Conservation (phyloP, 192 early-diverging fungal genomes). For the Backusella australiensis region DNA sequence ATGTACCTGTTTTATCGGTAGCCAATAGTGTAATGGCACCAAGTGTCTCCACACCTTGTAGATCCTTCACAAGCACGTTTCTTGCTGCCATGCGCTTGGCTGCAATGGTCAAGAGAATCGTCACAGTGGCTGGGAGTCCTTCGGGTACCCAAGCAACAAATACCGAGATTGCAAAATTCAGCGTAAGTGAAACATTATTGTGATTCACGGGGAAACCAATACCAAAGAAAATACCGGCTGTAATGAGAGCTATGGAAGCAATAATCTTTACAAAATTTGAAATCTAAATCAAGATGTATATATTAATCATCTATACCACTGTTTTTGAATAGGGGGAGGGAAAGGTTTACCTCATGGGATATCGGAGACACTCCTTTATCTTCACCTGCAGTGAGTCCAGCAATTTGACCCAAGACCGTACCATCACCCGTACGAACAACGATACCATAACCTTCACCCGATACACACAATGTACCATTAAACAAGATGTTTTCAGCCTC, state of each 20-base stretch:
- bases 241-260: slow-evolving; percentile 69
- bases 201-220: slow-evolving; percentile 61
- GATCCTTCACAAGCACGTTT: slow-evolving; percentile 93
- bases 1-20: slow-evolving; percentile 96
- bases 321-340: neutral
- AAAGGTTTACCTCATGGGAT: slow-evolving; percentile 49
- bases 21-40: slow-evolving; percentile 96
- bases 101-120: slow-evolving; percentile 90
- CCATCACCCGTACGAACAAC: slow-evolving; percentile 91
- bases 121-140: slow-evolving; percentile 92
- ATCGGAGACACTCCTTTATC: slow-evolving; percentile 72
- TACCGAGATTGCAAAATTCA: slow-evolving; percentile 90
- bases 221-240: slow-evolving; percentile 84
- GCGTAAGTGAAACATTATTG: slow-evolving; percentile 59
- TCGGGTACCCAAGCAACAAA: slow-evolving; percentile 92
- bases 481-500: slow-evolving; percentile 92
- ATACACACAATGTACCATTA: slow-evolving; percentile 82
- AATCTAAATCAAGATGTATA: slow-evolving; percentile 39
- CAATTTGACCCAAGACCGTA: slow-evolving; percentile 96
- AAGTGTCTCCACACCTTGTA: slow-evolving; percentile 95
- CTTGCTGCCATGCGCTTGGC: slow-evolving; percentile 91
- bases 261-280: slow-evolving; percentile 84
- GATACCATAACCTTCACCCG: slow-evolving; percentile 87
- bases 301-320: neutral
- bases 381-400: slow-evolving; percentile 79